Base-by-base conservation (phyloP, 805 yeast species). In the Cyberlindnera mississippiensis region DNA sequence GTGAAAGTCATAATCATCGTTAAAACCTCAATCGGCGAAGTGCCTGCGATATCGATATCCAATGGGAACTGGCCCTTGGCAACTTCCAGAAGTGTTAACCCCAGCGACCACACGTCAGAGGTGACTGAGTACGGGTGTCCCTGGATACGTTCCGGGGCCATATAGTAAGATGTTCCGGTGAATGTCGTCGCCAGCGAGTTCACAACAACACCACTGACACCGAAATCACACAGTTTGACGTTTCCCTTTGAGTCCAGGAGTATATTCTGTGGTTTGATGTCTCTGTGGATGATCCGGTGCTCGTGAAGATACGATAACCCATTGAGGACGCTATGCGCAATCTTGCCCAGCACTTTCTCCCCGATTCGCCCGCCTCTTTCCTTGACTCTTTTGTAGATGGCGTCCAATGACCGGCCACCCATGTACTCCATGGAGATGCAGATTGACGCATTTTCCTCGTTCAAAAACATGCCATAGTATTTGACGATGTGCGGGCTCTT, bases 121-220 rank as follows among this genome's bases (percentile, higher is more conserved):
- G 96, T 86, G 3, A 91, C 96, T 10, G 96, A 84, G 59, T 93
- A 93, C 1, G 96, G 93, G 57, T 88, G 91, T 22, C 96, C 97
- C 67, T 86, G 86, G 38, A 93, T 91, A 53, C 99, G 74, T 63
- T 93, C 99, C 0, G 99, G 99, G 0, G 99, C 98, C 99, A 93
- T 93, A 63, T 93, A 93, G 60, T 87, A 91, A 10, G 96, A 90
- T 0, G 99, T 93, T 2, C 99, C 99, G 0, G 96, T 93, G 59
- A 90, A 93, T 0, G 99, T 93, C 1, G 96, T 87, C 1, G 98
- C 98, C 35, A 93, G 69, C 0, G 96, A 88, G 62, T 93, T 85
- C 26, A 91, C 96, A 15, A 93, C 96, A 57, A 88, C 96, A 10
- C 99, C 99, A 58, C 95, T 83, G 20, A 93, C 99, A 16, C 99